Base-by-base conservation (phyloP, 176 grass and related monocot genomes). In the Ensete ventricosum region DNA sequence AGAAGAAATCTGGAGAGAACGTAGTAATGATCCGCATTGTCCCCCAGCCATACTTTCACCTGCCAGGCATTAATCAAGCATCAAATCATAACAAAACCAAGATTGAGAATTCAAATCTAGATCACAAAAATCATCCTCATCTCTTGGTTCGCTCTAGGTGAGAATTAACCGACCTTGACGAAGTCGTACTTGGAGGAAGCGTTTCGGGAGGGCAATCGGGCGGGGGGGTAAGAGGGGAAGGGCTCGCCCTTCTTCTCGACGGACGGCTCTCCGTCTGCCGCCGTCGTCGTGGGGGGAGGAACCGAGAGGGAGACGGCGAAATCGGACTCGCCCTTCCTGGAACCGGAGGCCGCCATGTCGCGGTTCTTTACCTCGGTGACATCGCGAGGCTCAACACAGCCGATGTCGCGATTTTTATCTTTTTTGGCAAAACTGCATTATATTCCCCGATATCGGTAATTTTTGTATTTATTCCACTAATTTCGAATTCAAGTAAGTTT, bases 11-110 rank as follows among this genome's bases (percentile, higher is more conserved):
- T 84, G 70, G 93, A 96, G 19, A 96, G 79, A 27, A 96, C 94
- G 27, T 98, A 98, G 80, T 98, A 93, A 68, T 98, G 94, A 82
- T 98, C 90, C n/a, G 94, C 94, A 73, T 98, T 93, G 73, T 98
- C 90, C 14, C 88, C 94, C 23, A 98, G 85, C 94, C 94, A 98
- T 2, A 98, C 90, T 87, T 98, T 98, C 25, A 93, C 90, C 89
- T 92, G 58, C 53, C 64, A 2, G 2, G 20, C 49, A 22, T 60
- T 22, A 53, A 75, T n/a, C n/a, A 13, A 76, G 19, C 22, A 52
- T 62, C 64, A 34, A 66, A 72, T 52, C 17, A 49, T 25, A 25
- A 25, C 3, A 53, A 17, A 62, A 11, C 11, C 3, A 0, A 43
- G 34, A 43, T 43, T 0, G 4, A 43, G 4, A 74, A 70, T 29